These are phyloP conservation scores for Leccinum griseonigrum DNA, from an alignment of 1,284 basidiomycete species.

Conservation along the genomic window DNA sequence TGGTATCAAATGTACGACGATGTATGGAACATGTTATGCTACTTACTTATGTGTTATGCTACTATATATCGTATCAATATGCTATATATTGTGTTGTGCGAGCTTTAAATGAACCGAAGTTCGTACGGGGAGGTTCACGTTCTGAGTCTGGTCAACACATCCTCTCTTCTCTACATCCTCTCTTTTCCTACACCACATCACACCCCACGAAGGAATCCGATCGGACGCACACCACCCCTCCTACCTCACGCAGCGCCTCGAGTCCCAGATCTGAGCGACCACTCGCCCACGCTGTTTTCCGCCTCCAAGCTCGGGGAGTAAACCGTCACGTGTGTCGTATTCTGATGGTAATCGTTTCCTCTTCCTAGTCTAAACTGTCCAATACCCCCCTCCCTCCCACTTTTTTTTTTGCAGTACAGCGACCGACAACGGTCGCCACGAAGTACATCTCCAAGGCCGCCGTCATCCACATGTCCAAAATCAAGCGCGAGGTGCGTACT, in stretches of 20 bases:
- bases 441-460: conserved; percentile 92
- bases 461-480: conserved; percentile 89
- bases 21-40: too few species aligned
- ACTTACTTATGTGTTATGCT: too few species aligned
- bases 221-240: too few species aligned
- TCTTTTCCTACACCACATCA: too few species aligned
- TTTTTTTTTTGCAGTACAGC: conserved; percentile 44
- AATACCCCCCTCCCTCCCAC: conserved; percentile 7
- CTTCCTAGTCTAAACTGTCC: conserved; percentile 7
- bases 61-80: too few species aligned
- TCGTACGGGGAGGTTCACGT: too few species aligned
- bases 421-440: conserved; percentile 74
- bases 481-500: conserved; percentile 91
- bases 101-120: too few species aligned
- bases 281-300: conserved; percentile 33
- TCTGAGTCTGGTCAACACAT: too few species aligned
- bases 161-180: too few species aligned
- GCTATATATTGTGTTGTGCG: too few species aligned
- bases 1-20: too few species aligned
- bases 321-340: conserved; percentile 61
- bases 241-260: not conserved
- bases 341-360: conserved; percentile 11
- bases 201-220: too few species aligned
- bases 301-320: conserved; percentile 78
- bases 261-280: conserved; percentile 22